phyloP scores from a whole-genome alignment of 257 asterid genomes.

The Gynochthodes officinalis region DNA sequence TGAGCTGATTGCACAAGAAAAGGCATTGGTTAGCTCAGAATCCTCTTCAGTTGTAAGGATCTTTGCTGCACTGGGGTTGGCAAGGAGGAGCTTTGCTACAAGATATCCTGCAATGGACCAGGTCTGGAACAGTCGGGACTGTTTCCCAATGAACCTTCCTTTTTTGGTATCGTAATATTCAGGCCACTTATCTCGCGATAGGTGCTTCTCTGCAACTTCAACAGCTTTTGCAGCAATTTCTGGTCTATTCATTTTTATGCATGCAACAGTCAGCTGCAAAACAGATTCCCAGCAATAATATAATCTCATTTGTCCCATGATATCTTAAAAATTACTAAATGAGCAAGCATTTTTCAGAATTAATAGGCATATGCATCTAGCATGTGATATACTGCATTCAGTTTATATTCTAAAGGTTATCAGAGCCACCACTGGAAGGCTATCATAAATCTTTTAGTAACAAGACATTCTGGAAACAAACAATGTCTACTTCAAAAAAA shows the following conservation, averaged over 20 bases:
- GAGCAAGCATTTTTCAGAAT: not conserved
- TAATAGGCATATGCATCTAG: not conserved
- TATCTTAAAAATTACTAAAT: not conserved
- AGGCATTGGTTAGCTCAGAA: slow-evolving; percentile 57
- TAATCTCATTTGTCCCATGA: not conserved
- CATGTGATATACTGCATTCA: not conserved
- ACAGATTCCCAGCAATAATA: not conserved
- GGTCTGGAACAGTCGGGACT: slow-evolving; percentile 58
- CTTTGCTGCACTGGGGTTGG: slow-evolving; percentile 49
- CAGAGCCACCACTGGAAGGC: not conserved
- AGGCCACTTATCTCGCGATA: slow-evolving; percentile 66
- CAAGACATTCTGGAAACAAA: not conserved
- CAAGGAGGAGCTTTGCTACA: slow-evolving; percentile 55
- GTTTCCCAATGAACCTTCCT: slow-evolving; percentile 66
- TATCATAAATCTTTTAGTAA: not conserved
- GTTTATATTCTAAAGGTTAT: not conserved
- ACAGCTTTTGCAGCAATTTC: slow-evolving; percentile 68
- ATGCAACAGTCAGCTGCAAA: slow-evolving; percentile 68
- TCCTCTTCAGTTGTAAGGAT: slow-evolving; percentile 60
- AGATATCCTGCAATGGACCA: slow-evolving; percentile 81
- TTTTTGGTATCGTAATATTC: slow-evolving; percentile 68
- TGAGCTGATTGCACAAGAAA: slow-evolving; percentile 57
- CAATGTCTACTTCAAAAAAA: not conserved
- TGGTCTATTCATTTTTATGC: slow-evolving; percentile 68
- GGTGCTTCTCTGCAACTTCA: slow-evolving; percentile 56